Evolutionary conservation across 768 basidiomycete genomes (phyloP), one percentile per base, ranked within the genome.

Genomic region (Suillus subluteus): DNA sequence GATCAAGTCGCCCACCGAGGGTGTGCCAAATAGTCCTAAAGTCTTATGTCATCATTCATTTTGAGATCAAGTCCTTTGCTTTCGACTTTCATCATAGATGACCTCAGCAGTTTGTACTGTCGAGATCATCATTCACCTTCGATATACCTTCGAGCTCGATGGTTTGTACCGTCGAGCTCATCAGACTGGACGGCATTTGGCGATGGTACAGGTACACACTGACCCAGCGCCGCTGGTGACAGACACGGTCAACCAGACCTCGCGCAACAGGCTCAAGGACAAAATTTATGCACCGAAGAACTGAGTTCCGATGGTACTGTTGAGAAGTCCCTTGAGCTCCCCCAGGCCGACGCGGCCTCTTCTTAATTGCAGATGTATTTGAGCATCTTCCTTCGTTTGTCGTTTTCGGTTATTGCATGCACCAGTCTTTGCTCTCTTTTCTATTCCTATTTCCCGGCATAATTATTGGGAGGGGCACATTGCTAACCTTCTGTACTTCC

Each of bases 151-250:
- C n/a, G n/a, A n/a, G n/a, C n/a, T n/a, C n/a, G 26, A 26, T 26
- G 26, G 26, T 26, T 26, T 26, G 26, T 26, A 26, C 26, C 26
- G 26, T 26, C 26, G 26, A 26, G 26, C 26, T 26, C 26, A 26
- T n/a, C n/a, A n/a, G 37, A 89, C 70, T 86, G 83, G 79, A 84
- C 58, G 8, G 80, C 78, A 30, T 48, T 80, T 73, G 62, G 79
- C 69, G 52, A 70, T 44, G 30, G 11, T n/a, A 41, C 62, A 67
- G 69, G 43, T 40, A 63, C 68, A 16, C 62, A 46, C 15, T 66
- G 7, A 18, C 65, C 66, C 16, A 16, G 41, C 32, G 48, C 55
- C 56, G 77, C 78, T 43, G 81, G 80, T 32, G 80, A 83, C 70
- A 74, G 78, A 54, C 79, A 82, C 67, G 82, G 78, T 21, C 73